A percentile compares a stretch with the other conserved stretches of the same genome.
Conservation (phyloP, 1,284 basidiomycete species). For the Cronartium quercuum region DNA sequence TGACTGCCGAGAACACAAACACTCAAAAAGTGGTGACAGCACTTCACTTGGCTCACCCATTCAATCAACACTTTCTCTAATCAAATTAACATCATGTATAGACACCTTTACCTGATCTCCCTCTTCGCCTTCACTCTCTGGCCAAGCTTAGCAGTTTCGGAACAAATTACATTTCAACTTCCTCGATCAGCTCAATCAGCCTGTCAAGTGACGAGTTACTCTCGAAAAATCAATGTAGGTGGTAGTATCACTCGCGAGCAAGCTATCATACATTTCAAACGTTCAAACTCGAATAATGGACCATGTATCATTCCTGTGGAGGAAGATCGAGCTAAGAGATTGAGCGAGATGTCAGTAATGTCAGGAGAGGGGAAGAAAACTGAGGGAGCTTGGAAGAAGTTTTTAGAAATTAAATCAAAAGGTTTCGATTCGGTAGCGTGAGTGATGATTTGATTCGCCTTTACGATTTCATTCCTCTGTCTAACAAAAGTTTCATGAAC, state of each 20-base stretch:
- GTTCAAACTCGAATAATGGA: neutral
- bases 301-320: constrained; percentile 24
- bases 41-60: too few species aligned
- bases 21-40: too few species aligned
- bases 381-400: neutral
- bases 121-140: too few species aligned
- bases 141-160: neutral
- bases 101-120: too few species aligned
- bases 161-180: constrained; percentile 20
- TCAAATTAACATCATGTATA: too few species aligned
- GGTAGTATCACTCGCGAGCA: constrained; percentile 31
- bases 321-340: constrained; percentile 4
- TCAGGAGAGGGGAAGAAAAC: constrained; percentile 15
- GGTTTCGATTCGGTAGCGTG: constrained; percentile 28
- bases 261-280: constrained; percentile 11
- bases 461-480: neutral
- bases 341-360: constrained; percentile 26
- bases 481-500: neutral
- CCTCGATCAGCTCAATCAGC: constrained; percentile 10
- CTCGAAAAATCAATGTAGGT: constrained; percentile 13
- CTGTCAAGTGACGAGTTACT: constrained; percentile 8
- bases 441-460: neutral
- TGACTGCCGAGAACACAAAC: too few species aligned
- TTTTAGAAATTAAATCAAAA: constrained; percentile 3
- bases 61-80: too few species aligned